Percentiles rank a stretch among this genome's conserved stretches.
Evolutionary conservation across 495 filamentous ascomycete genomes (phyloP).

Genomic region (Entonaema liquescens): DNA sequence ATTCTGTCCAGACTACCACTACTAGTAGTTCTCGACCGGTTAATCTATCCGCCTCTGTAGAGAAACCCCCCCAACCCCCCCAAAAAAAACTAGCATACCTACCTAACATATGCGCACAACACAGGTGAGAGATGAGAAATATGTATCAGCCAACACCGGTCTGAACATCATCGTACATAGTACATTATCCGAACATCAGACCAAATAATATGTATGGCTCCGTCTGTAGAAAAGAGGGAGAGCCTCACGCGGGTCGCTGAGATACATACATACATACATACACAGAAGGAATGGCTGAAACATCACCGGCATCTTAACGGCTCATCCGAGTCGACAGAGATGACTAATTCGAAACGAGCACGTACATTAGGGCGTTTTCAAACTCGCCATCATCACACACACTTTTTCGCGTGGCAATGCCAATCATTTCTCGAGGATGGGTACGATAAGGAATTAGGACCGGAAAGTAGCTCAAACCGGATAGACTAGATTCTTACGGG

Average conservation of each 20-base stretch:
- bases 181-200: conserved; percentile 28
- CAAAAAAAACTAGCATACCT: no score
- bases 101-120: conserved; percentile 30
- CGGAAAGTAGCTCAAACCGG: conserved; percentile 37
- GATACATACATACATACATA: not conserved
- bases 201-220: conserved; percentile 23
- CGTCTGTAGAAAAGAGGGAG: conserved; percentile 20
- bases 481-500: conserved; percentile 32
- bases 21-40: conserved; percentile 27
- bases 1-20: no score
- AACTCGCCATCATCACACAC: conserved; percentile 30
- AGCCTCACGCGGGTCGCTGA: conserved; percentile 40
- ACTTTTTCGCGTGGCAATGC: conserved; percentile 29
- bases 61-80: no score
- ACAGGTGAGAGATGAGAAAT: conserved; percentile 20
- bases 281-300: conserved; percentile 42
- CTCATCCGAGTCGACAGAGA: conserved; percentile 43
- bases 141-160: conserved; percentile 23
- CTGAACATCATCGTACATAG: conserved; percentile 29
- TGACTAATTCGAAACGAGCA: conserved; percentile 45
- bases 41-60: conserved; percentile 12
- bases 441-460: conserved; percentile 25
- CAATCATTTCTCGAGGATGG: conserved; percentile 35
- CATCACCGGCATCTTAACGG: conserved; percentile 39
- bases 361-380: conserved; percentile 44